Percentiles rank a stretch among this genome's conserved stretches.
phyloP scores from a whole-genome alignment of 1,284 basidiomycete genomes.

The Apiotrichum brassicae region DNA sequence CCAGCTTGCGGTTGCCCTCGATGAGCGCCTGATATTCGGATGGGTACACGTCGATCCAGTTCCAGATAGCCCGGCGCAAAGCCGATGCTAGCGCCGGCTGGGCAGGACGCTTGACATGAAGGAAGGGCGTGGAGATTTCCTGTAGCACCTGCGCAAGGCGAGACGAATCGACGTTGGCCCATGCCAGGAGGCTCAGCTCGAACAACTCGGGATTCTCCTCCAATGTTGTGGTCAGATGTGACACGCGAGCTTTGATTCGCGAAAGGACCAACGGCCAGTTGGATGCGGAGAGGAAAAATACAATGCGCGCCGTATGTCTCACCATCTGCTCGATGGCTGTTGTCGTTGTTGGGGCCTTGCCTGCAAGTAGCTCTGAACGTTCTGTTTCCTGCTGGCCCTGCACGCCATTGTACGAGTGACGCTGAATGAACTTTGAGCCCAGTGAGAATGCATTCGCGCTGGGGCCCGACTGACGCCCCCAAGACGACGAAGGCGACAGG shows the following conservation, averaged over 20 bases:
- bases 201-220: conserved; percentile 53
- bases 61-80: conserved; percentile 78
- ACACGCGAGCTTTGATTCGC: conserved; percentile 62
- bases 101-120: conserved; percentile 72
- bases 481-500: conserved; percentile 17
- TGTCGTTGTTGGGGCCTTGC: conserved; percentile 17
- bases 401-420: conserved; percentile 25
- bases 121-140: conserved; percentile 73
- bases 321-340: conserved; percentile 41
- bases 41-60: conserved; percentile 81
- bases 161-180: conserved; percentile 45
- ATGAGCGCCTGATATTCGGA: conserved; percentile 71
- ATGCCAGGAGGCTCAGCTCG: conserved; percentile 46
- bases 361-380: conserved; percentile 10
- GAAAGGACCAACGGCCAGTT: conserved; percentile 79
- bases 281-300: conserved; percentile 81
- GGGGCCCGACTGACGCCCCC: conserved; percentile 10
- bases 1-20: conserved; percentile 57
- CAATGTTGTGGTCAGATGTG: conserved; percentile 48
- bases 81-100: conserved; percentile 67
- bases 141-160: conserved; percentile 41
- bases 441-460: conserved; percentile 20
- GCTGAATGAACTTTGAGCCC: conserved; percentile 26
- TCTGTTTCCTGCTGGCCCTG: not conserved
- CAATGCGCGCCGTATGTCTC: conserved; percentile 58